Evolutionary conservation across 2,329 filamentous ascomycete genomes (phyloP), one percentile per base, ranked within the genome.

Genomic region (Penicillium sp.): DNA sequence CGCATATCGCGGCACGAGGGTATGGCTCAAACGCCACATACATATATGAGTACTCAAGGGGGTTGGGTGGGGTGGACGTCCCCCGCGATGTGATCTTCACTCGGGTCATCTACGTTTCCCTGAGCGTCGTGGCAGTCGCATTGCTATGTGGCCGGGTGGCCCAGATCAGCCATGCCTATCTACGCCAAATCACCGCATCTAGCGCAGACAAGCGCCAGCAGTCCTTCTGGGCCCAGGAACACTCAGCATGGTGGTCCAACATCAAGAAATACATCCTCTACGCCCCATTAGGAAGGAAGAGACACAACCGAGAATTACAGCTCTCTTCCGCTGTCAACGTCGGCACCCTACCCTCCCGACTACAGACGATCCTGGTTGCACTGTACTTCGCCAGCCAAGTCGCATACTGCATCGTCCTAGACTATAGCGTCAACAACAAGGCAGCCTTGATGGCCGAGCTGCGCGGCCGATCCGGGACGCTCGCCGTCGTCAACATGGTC

Each of bases 401-500:
- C 41, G 86, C 86, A 9, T 96, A 94, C 76, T 92, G 89, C 70
- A 54, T 67, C 39, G 66, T 76, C 27, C 68, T 81, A 48, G 73
- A 78, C 59, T 81, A 80, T 59, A 59, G 60, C 3, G 70, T 72
- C 50, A 76, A 77, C 44, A 68, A 76, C 34, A 76, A 74, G 53
- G 71, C 73, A 46, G 82, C 87, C 3, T 80, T 95, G 29, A 79
- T 90, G 31, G 92, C 92, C 25, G 89, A 96, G 70, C 81, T 97
- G 43, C 88, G 94, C 67, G 92, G 92, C 38, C 86, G 94, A 57
- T 89, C 90, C 7, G 94, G 94, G 53, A 89, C 88, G 9, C 82
- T 99, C 62, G 87, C 92, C 5, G 81, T 92, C 11, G 84, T 96
- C 68, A 99, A 97, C 77, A 90, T 97, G 85, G 85, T 99, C 33